Percentiles rank a stretch among this genome's conserved stretches.
phyloP scores from a whole-genome alignment of 768 basidiomycete species.

The Amanita rimosa region DNA sequence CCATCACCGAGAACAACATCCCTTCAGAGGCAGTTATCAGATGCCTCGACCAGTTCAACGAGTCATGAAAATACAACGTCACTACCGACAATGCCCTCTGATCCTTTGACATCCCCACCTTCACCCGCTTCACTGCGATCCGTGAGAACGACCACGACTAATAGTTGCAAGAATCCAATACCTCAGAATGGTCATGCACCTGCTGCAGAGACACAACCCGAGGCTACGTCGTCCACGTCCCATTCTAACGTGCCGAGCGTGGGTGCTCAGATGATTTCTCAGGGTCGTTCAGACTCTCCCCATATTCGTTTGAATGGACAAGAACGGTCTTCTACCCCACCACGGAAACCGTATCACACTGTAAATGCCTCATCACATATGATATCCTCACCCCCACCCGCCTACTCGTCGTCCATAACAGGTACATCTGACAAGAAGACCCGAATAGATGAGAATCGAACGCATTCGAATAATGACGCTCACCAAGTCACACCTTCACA shows the following conservation, averaged over 20 bases:
- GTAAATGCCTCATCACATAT: conserved; percentile 18
- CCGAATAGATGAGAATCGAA: neutral
- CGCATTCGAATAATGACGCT: neutral
- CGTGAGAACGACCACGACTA: conserved; percentile 7
- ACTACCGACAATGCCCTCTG: conserved; percentile 7
- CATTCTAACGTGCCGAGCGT: conserved; percentile 13
- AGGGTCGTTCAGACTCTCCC: neutral
- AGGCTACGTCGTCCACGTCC: conserved; percentile 13
- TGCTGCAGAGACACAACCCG: conserved; percentile 3
- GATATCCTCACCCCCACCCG: conserved; percentile 5
- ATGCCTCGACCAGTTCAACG: conserved; percentile 15
- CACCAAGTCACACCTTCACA: conserved; percentile 1
- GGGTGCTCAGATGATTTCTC: neutral
- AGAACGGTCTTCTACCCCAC: conserved; percentile 16
- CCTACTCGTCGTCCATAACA: neutral
- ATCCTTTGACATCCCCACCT: conserved; percentile 9
- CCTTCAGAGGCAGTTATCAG: conserved; percentile 21
- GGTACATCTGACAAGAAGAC: conserved; percentile 2
- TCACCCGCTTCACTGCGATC: conserved; percentile 13
- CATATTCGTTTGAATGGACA: neutral
- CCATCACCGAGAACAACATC: conserved; percentile 25
- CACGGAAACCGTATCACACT: conserved; percentile 29
- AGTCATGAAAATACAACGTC: conserved; percentile 6
- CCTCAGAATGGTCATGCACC: conserved; percentile 5
- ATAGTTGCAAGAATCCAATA: conserved; percentile 7